Base-by-base conservation (phyloP, 495 filamentous ascomycete species). In the Penicillium desertorum region DNA sequence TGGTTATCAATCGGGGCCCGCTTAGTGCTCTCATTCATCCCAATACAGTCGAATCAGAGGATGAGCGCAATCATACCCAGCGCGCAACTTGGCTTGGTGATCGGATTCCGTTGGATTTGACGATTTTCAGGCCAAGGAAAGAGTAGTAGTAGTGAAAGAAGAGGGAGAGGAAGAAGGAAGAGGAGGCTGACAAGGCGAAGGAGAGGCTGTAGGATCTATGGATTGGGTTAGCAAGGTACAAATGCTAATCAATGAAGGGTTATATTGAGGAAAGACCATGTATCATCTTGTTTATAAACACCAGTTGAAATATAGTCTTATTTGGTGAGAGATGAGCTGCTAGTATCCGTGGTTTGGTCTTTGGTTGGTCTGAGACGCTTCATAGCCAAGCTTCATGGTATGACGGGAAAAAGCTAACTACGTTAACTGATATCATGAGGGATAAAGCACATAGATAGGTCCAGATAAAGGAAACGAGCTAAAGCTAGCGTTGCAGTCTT, bases 1-100 rank as follows among this genome's bases (percentile, higher is more conserved):
- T 96, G 43, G 81, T 90, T 25, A 85, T 96, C 54, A 85, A 92
- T 65, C 81, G 92, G 2, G 92, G 92, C 0, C 91, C 91, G 29
- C 69, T 96, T 53, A 90, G 86, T 46, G 92, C 73, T 2, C 71
- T 96, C 53, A 65, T 96, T 6, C 92, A 96, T 68, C 90, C 92
- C 0, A 95, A 96, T 66, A 92, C 89, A 0, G 69, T 66, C 3
- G 75, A 77, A 4, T 27, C 52, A 14, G 77, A 84, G 46, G 86
- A 85, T 27, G 71, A 83, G 61, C 64, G 82, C 23, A 85, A 88
- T 68, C 90, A 94, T 67, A 89, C 88, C 0, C 84, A 93, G 65
- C 69, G 88, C 25, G 91, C 91, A 30, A 91, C 86, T 23, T 96
- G 92, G 91, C 76, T 96, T 79, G 92, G 92, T 5, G 83, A 91